Evolutionary conservation across 768 basidiomycete genomes (phyloP).

Genomic region (Pluteus cervinus): DNA sequence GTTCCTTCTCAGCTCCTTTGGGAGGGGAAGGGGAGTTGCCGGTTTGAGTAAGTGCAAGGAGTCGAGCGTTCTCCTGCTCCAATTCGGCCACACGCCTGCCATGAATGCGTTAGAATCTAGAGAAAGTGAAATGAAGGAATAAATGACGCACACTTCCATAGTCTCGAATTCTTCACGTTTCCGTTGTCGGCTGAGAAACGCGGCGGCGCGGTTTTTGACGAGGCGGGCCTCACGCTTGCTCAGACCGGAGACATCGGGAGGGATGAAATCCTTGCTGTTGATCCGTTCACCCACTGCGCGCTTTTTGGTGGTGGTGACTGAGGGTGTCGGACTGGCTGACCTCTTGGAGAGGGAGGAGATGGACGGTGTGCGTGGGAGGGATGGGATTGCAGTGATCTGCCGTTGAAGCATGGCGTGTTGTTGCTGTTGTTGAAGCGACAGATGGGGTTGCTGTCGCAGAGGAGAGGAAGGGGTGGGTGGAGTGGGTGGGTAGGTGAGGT

Average conservation of each 20-base stretch:
- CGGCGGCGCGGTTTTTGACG: constrained; percentile 89
- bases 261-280: constrained; percentile 76
- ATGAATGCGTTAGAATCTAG: constrained; percentile 13
- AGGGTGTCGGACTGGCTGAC: constrained; percentile 36
- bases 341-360: constrained; percentile 26
- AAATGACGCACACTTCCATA: constrained; percentile 76
- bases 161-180: constrained; percentile 89
- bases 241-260: constrained; percentile 83
- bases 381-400: neutral
- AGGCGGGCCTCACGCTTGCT: constrained; percentile 88
- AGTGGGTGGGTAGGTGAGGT: constrained; percentile 35
- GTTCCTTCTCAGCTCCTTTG: constrained; percentile 26
- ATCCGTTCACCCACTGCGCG: constrained; percentile 44
- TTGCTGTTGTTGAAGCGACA: too few species aligned
- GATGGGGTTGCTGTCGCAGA: too few species aligned
- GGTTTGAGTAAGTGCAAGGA: constrained; percentile 52
- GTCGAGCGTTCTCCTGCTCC: constrained; percentile 77
- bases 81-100: constrained; percentile 76
- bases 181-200: constrained; percentile 85
- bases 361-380: constrained; percentile 6
- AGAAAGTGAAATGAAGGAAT: constrained; percentile 5
- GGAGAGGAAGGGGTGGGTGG: constrained; percentile 29
- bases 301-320: constrained; percentile 34
- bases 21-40: constrained; percentile 22
- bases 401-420: too few species aligned